phyloP scores from a whole-genome alignment of 2,329 filamentous ascomycete genomes.

The Aureobasidium sp. region DNA sequence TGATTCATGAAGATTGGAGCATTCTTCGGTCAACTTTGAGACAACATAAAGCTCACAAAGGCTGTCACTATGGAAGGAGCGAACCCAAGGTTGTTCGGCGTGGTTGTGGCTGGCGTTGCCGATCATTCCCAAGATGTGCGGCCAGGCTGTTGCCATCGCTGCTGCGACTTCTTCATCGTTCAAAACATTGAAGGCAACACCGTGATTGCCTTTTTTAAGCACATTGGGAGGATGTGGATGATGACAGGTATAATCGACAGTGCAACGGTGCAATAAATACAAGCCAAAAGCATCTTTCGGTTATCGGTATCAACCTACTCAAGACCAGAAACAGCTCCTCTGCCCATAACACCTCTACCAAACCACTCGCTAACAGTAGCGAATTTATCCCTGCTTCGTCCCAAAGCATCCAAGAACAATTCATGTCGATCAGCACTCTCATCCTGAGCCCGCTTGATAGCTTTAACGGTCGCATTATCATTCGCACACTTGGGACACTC shows the following conservation, averaged over 20 bases:
- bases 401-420: conserved; percentile 73
- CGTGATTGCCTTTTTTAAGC: too few species aligned
- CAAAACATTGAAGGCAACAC: too few species aligned
- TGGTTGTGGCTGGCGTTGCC: background rate
- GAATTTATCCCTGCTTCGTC: conserved; percentile 72
- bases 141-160: background rate
- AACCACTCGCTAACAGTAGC: conserved; percentile 93
- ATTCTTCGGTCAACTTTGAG: too few species aligned
- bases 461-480: conserved; percentile 79
- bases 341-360: conserved; percentile 80
- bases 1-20: too few species aligned
- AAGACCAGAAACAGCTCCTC: conserved; percentile 13
- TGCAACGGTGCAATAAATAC: too few species aligned
- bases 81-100: background rate
- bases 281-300: too few species aligned
- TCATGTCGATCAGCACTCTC: conserved; percentile 84
- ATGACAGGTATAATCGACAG: too few species aligned
- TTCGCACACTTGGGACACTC: conserved; percentile 83
- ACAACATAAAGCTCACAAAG: background rate
- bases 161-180: too few species aligned
- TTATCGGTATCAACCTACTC: background rate
- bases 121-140: background rate
- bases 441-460: conserved; percentile 76
- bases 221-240: too few species aligned
- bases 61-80: background rate